Percentiles rank a stretch among this genome's conserved stretches.
These are phyloP conservation scores for Amanita rubescens DNA, from an alignment of 768 basidiomycete genomes.

Conservation along the genomic window DNA sequence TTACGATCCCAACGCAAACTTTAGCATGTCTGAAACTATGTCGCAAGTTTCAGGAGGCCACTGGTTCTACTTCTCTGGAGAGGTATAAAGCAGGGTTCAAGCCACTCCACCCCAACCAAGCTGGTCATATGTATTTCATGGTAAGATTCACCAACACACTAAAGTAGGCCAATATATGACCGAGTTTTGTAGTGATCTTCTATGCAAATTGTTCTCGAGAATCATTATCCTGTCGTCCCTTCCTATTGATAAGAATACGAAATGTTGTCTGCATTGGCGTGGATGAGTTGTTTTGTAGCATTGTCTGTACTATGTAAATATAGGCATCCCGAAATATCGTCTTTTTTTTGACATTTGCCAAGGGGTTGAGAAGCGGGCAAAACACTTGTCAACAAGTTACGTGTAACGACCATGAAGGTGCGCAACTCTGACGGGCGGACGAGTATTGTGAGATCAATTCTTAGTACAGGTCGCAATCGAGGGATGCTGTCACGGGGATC, in stretches of 20 bases:
- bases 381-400: not conserved
- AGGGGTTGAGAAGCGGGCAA: no score
- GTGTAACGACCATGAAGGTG: conserved; percentile 2
- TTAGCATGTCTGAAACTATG: conserved; percentile 56
- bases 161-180: not conserved
- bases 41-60: conserved; percentile 38
- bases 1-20: conserved; percentile 52
- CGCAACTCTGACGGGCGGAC: not conserved
- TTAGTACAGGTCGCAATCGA: conserved; percentile 72
- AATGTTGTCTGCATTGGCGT: not conserved
- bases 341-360: no score
- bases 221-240: no score
- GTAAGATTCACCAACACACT: conserved; percentile 17
- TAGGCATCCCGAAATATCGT: not conserved
- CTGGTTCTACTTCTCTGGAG: conserved; percentile 27
- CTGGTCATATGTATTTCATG: conserved; percentile 55
- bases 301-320: not conserved
- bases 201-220: no score
- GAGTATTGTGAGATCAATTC: not conserved
- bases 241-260: no score
- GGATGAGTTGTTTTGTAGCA: not conserved
- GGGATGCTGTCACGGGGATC: conserved; percentile 92
- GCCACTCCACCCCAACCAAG: conserved; percentile 45
- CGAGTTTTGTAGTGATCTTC: not conserved
- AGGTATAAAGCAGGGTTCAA: conserved; percentile 48